Conservation (phyloP, 2,329 filamentous ascomycete genomes). For the Paraphaeosphaeria sporulosa region DNA sequence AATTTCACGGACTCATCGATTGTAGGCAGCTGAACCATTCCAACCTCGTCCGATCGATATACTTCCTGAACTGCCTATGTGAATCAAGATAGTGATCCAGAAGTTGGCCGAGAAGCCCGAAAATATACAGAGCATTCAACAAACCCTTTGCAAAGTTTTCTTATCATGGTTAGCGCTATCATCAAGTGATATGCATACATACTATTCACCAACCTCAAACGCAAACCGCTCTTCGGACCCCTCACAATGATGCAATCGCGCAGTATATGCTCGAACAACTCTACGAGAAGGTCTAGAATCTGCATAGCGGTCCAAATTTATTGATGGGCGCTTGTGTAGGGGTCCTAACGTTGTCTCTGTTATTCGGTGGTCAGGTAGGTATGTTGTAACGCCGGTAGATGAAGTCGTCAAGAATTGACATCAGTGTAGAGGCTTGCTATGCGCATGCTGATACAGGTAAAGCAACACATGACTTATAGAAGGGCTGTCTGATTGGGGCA, state of each 20-base stretch:
- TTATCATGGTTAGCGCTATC: background rate
- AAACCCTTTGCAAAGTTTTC: background rate
- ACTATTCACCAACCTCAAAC: slow-evolving; percentile 1
- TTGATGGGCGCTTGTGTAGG: background rate
- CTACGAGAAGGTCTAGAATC: background rate
- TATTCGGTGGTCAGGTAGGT: background rate
- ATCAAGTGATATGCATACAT: background rate
- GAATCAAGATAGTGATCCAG: background rate
- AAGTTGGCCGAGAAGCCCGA: background rate
- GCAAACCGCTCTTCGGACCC: background rate
- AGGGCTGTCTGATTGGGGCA: background rate
- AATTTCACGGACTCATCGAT: background rate
- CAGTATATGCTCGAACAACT: background rate
- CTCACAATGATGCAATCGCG: background rate
- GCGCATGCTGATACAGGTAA: background rate
- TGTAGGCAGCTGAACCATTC: background rate
- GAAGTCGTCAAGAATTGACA: background rate
- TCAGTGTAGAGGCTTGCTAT: background rate
- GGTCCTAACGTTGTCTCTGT: background rate
- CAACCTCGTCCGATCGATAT: background rate
- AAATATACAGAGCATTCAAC: background rate
- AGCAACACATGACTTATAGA: no score
- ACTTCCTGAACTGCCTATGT: background rate
- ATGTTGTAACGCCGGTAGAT: background rate
- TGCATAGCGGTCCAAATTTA: background rate